Evolutionary conservation across 75 land plant genomes (phyloP).

Genomic region (Selaginella moellendorffii): DNA sequence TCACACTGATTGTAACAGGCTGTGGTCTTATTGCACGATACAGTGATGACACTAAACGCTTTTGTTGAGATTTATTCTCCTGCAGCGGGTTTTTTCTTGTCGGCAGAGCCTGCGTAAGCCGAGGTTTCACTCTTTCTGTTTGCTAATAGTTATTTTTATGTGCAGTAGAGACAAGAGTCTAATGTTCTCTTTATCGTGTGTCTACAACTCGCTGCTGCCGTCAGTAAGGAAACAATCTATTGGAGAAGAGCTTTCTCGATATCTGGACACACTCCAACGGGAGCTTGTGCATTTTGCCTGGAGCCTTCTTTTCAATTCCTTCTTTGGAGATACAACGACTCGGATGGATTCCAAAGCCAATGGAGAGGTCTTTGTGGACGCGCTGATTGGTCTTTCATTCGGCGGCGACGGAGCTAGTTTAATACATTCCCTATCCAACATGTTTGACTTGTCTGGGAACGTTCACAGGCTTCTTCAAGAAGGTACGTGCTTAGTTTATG

Average conservation of each 20-base stretch:
- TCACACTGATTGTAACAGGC: slow-evolving; percentile 31
- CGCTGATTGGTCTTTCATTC: not conserved
- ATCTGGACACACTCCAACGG: not conserved
- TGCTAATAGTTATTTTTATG: not conserved
- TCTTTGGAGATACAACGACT: not conserved
- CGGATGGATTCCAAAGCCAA: not conserved
- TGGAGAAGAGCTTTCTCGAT: no score
- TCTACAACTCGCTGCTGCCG: not conserved
- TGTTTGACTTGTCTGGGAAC: not conserved
- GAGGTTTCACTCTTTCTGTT: no score
- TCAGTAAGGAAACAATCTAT: not conserved
- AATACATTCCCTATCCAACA: not conserved
- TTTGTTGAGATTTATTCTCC: slow-evolving; percentile 60
- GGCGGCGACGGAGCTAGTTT: no score
- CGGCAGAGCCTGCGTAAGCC: slow-evolving; percentile 35
- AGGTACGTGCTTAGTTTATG: not conserved
- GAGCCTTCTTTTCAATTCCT: not conserved
- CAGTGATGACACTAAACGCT: slow-evolving; percentile 55
- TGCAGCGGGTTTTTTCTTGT: slow-evolving; percentile 46
- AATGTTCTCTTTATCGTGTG: not conserved
- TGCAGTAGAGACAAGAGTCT: not conserved
- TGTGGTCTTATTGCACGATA: slow-evolving; percentile 85
- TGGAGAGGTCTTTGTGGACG: not conserved
- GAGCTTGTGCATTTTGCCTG: not conserved
- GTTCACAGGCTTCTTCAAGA: not conserved